These are phyloP conservation scores for Suillus americanus DNA, from an alignment of 768 basidiomycete species.

Conservation along the genomic window DNA sequence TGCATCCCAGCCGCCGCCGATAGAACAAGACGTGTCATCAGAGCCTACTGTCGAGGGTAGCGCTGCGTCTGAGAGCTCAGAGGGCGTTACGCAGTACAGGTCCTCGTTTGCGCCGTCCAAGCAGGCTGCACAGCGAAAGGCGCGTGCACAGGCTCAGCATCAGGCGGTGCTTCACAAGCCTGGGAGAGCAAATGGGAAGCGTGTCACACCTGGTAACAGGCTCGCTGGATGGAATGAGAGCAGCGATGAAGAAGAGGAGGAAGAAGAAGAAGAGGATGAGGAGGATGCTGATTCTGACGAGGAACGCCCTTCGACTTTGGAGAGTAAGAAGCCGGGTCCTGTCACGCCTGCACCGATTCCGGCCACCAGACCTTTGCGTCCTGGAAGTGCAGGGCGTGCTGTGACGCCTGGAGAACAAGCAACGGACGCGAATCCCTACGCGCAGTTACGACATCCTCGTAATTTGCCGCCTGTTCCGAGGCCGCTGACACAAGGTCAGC, in stretches of 20 bases:
- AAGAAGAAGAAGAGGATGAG: constrained; percentile 71
- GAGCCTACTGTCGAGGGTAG: constrained; percentile 35
- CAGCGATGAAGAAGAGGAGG: constrained; percentile 81
- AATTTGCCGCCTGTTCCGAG: constrained; percentile 66
- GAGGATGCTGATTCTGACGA: constrained; percentile 64
- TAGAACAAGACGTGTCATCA: constrained; percentile 28
- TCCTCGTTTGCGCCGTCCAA: constrained; percentile 90
- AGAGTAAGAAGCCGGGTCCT: constrained; percentile 32
- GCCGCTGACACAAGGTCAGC: constrained; percentile 44
- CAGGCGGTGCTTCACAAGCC: constrained; percentile 77
- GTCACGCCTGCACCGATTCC: constrained; percentile 18
- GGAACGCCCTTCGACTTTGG: constrained; percentile 32
- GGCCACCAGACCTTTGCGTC: constrained; percentile 27
- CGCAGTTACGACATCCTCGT: constrained; percentile 57
- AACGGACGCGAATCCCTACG: constrained; percentile 37
- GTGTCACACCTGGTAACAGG: constrained; percentile 42
- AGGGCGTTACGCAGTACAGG: constrained; percentile 49
- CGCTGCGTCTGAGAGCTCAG: constrained; percentile 20
- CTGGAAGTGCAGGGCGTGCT: constrained; percentile 26
- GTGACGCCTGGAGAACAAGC: constrained; percentile 31
- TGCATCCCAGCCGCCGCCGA: constrained; percentile 21
- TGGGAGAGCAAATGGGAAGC: constrained; percentile 51
- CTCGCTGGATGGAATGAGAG: constrained; percentile 59
- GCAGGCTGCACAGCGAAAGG: constrained; percentile 81
- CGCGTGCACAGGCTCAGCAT: constrained; percentile 78